These are phyloP conservation scores for Beauveria pseudobassiana DNA, from an alignment of 2,329 filamentous ascomycete species.

Conservation along the genomic window DNA sequence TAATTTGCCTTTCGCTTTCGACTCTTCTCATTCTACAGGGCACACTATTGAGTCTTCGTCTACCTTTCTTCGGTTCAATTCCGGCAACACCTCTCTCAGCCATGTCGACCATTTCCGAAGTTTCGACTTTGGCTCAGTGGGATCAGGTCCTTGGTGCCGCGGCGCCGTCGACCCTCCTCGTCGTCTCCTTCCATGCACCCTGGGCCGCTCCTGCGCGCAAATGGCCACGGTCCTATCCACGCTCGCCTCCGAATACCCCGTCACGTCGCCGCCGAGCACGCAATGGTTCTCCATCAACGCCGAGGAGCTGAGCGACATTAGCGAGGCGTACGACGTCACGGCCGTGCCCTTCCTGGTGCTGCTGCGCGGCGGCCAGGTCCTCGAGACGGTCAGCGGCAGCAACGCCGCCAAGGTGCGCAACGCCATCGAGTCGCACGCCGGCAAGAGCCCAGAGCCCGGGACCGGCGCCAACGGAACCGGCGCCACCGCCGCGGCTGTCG, in stretches of 20 bases:
- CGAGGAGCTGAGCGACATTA: slow-evolving; percentile 86
- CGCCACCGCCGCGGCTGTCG: slow-evolving; percentile 29
- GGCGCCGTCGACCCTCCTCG: slow-evolving; percentile 62
- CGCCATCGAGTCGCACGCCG: slow-evolving; percentile 77
- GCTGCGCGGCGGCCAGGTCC: slow-evolving; percentile 62
- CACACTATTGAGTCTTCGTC: neutral
- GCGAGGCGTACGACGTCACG: slow-evolving; percentile 87
- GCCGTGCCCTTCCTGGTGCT: slow-evolving; percentile 90
- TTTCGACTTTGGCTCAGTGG: slow-evolving; percentile 69
- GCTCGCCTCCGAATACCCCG: slow-evolving; percentile 78
- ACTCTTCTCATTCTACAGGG: neutral
- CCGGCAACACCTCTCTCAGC: slow-evolving; percentile 14
- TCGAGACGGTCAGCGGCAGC: slow-evolving; percentile 84
- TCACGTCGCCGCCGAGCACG: slow-evolving; percentile 56
- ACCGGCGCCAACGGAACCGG: slow-evolving; percentile 25
- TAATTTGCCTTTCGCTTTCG: neutral
- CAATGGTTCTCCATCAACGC: slow-evolving; percentile 89
- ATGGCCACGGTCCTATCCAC: slow-evolving; percentile 83
- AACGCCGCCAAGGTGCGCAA: slow-evolving; percentile 79
- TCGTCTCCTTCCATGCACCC: slow-evolving; percentile 91
- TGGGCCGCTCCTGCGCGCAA: slow-evolving; percentile 93
- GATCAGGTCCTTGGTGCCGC: slow-evolving; percentile 58
- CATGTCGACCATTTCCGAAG: slow-evolving; percentile 73
- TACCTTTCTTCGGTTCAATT: neutral
- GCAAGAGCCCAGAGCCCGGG: slow-evolving; percentile 27